Conservation (phyloP, 208 protist genomes). For the Acanthamoeba rhysodes region DNA sequence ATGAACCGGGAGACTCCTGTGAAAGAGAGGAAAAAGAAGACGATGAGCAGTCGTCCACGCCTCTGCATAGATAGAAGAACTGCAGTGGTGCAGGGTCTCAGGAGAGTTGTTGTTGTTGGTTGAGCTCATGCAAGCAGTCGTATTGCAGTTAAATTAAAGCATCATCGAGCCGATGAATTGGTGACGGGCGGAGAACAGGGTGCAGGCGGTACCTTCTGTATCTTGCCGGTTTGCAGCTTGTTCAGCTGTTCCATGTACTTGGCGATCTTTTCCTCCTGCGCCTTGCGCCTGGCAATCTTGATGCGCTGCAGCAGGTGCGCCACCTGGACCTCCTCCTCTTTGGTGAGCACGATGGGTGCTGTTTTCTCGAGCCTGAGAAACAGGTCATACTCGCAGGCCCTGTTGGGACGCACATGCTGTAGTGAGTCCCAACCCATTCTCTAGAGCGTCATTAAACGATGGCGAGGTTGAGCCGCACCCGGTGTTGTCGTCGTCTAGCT, state of each 20-base stretch:
- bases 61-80: neutral
- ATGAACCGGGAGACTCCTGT: constrained; percentile 50
- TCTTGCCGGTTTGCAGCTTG: constrained; percentile 64
- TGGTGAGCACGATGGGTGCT: constrained; percentile 75
- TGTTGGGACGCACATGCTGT: neutral
- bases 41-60: neutral
- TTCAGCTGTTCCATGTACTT: constrained; percentile 70
- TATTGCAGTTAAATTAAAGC: neutral
- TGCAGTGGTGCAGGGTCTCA: neutral
- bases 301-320: constrained; percentile 76
- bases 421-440: neutral
- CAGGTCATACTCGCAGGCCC: constrained; percentile 80
- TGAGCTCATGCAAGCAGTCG: neutral
- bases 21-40: too few relatives aligned
- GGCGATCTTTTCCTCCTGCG: constrained; percentile 81
- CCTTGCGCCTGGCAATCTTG: constrained; percentile 82
- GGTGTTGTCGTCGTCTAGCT: constrained; percentile 31
- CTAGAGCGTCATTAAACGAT: neutral
- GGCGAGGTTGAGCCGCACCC: neutral
- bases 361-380: constrained; percentile 77
- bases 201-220: constrained; percentile 4
- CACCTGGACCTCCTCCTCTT: constrained; percentile 82
- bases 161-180: neutral
- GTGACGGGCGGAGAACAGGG: neutral
- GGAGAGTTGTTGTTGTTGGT: neutral